A percentile compares a stretch with the other conserved stretches of the same genome.
Conservation (phyloP, 129 eudicot species). For the Sambucus nigra region DNA sequence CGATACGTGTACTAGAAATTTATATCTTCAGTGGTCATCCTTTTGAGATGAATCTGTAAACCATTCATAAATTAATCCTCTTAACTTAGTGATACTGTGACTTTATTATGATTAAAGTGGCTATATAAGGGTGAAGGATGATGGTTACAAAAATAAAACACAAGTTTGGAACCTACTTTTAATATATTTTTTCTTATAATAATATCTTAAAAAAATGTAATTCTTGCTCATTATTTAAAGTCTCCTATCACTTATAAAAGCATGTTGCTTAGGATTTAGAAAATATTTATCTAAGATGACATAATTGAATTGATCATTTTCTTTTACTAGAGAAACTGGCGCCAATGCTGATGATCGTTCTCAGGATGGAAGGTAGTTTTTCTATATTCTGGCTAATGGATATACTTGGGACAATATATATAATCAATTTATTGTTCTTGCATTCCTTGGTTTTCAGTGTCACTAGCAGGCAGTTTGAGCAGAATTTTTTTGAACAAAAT, state of each 20-base stretch:
- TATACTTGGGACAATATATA: not conserved
- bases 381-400: conserved; percentile 1
- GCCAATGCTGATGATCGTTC: conserved; percentile 62
- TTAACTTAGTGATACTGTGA: not conserved
- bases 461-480: conserved; percentile 34
- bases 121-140: not conserved
- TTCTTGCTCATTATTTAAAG: not conserved
- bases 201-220: not conserved
- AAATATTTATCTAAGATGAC: not conserved
- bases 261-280: conserved; percentile 3
- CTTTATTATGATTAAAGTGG: not conserved
- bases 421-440: too few species aligned
- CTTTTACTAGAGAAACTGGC: conserved; percentile 58
- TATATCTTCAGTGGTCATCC: not conserved
- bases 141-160: not conserved
- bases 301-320: conserved; percentile 8
- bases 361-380: conserved; percentile 85
- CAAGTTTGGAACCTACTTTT: not conserved
- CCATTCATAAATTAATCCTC: too few species aligned
- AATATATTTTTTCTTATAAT: not conserved
- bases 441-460: conserved; percentile 14
- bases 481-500: conserved; percentile 60
- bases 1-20: not conserved
- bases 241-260: not conserved
- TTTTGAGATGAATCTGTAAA: not conserved